Percentiles rank a stretch among this genome's conserved stretches.
phyloP scores from a whole-genome alignment of 768 basidiomycete species.

The Porphyrellus cyaneotinctus region DNA sequence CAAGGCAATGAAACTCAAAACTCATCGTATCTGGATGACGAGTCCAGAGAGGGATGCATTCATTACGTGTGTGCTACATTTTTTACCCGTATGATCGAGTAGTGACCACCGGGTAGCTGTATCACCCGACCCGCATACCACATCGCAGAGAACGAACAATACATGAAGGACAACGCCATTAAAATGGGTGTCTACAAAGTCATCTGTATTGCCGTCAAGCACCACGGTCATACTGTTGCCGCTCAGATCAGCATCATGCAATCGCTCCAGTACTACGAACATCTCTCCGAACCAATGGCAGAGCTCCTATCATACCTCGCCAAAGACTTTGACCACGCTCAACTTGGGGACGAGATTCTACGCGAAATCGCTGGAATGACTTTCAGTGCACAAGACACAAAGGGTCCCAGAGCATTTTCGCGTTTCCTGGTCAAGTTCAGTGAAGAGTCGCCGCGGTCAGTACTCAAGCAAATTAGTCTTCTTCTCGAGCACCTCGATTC shows the following conservation, averaged over 20 bases:
- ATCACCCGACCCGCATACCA: slow-evolving; percentile 86
- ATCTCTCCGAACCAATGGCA: slow-evolving; percentile 91
- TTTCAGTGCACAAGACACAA: slow-evolving; percentile 80
- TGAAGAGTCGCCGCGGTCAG: slow-evolving; percentile 72
- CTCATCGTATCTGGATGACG: slow-evolving; percentile 86
- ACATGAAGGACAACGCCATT: slow-evolving; percentile 79
- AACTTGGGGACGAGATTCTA: slow-evolving; percentile 88
- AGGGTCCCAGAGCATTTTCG: slow-evolving; percentile 82
- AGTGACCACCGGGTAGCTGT: slow-evolving; percentile 49
- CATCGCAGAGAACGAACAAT: slow-evolving; percentile 78
- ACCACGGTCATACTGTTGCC: slow-evolving; percentile 32
- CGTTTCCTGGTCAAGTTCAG: slow-evolving; percentile 77
- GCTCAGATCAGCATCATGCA: slow-evolving; percentile 92
- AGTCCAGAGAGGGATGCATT: slow-evolving; percentile 83
- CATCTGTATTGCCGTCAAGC: slow-evolving; percentile 80
- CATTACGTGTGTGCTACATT: slow-evolving; percentile 46
- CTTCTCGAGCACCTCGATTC: slow-evolving; percentile 84
- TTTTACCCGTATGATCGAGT: background rate
- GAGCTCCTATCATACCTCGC: slow-evolving; percentile 78
- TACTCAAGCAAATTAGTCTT: slow-evolving; percentile 87
- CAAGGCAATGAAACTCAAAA: slow-evolving; percentile 63
- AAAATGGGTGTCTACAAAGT: slow-evolving; percentile 78
- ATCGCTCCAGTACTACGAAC: slow-evolving; percentile 88
- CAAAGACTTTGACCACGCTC: slow-evolving; percentile 83
- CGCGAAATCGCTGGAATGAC: slow-evolving; percentile 78